phyloP scores from a whole-genome alignment of 2,329 filamentous ascomycete species.

The Neofusicoccum parvum region DNA sequence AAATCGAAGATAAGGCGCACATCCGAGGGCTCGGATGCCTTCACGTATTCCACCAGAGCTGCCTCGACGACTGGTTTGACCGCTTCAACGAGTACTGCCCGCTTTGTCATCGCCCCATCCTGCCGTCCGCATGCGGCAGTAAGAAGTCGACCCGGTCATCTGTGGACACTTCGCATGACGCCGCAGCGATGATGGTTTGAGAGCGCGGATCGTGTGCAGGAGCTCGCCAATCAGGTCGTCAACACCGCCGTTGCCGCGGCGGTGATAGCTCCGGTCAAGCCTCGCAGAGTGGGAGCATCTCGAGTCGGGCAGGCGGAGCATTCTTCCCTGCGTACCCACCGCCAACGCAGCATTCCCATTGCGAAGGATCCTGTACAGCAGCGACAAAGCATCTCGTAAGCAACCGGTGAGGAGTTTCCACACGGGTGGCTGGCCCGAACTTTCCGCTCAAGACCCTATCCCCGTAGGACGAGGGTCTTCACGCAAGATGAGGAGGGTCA shows the following conservation, averaged over 20 bases:
- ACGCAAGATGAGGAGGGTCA: constrained; percentile 5
- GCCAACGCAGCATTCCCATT: not conserved
- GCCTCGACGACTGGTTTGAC: constrained; percentile 42
- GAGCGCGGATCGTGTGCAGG: not conserved
- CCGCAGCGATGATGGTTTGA: constrained; percentile 20
- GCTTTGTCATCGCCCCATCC: constrained; percentile 40
- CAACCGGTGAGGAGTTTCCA: constrained; percentile 8
- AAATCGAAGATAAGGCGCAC: constrained; percentile 35
- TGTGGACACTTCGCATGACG: constrained; percentile 10
- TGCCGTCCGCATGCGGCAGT: constrained; percentile 26
- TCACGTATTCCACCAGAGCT: constrained; percentile 41
- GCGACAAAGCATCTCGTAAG: not conserved
- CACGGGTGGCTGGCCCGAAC: not conserved
- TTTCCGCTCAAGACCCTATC: not conserved
- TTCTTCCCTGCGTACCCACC: constrained; percentile 7
- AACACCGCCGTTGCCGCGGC: not conserved
- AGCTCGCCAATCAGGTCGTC: not conserved
- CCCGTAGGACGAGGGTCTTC: not conserved
- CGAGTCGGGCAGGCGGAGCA: constrained; percentile 1
- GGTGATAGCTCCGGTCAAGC: not conserved
- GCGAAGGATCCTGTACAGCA: not conserved
- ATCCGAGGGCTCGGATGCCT: constrained; percentile 38
- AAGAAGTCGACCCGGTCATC: constrained; percentile 7
- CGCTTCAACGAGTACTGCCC: constrained; percentile 42
- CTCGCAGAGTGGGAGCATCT: not conserved